Evolutionary conservation across 2,329 filamentous ascomycete genomes (phyloP), one percentile per base, ranked within the genome.

Genomic region (Ceratocystis papillata): DNA sequence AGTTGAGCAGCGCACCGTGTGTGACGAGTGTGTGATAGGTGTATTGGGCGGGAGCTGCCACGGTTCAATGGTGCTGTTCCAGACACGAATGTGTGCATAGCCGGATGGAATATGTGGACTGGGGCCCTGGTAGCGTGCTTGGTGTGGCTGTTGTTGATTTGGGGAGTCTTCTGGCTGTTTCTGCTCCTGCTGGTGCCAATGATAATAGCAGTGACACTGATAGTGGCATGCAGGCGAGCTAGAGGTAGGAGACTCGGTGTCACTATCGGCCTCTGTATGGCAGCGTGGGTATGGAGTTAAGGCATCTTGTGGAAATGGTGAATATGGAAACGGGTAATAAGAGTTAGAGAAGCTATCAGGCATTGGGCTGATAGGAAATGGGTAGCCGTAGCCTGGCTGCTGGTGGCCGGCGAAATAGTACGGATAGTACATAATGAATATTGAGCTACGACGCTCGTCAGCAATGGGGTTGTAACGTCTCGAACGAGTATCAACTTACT

Each of bases 1-100:
- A 1, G 79, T 80, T 64, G 75, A 79, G 45, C 75, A 76, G 0
- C 85, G 83, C 0, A 85, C 80, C 61, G 82, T 79, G 37, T 79
- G 76, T 0, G 79, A 78, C 62, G 78, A 75, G 70, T 82, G 82
- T 0, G 75, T 71, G 45, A 82, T 75, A 68, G 74, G 72, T 41
- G 74, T 76, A 62, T 75, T 77, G 22, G 73, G 70, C 0, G 74
- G 77, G 5, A 79, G 72, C 69, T 80, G 77, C 83, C 83, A 86
- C 0, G 84, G 84, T 41, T 66, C 65, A 12, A 48, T 25, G 41
- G 55, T 20, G 53, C 63, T 65, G 37, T 60, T 37, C 63, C 63
- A 65, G 33, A 60, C 37, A 8, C 63, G 63, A n/a, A 65, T 30
- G 33, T 65, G 28, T 37, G 15, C 55, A 28, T 59, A 48, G 63